Evolutionary conservation across 345 rosid species (phyloP), one percentile per base, ranked within the genome.

Genomic region (Atalantia buxifolia): DNA sequence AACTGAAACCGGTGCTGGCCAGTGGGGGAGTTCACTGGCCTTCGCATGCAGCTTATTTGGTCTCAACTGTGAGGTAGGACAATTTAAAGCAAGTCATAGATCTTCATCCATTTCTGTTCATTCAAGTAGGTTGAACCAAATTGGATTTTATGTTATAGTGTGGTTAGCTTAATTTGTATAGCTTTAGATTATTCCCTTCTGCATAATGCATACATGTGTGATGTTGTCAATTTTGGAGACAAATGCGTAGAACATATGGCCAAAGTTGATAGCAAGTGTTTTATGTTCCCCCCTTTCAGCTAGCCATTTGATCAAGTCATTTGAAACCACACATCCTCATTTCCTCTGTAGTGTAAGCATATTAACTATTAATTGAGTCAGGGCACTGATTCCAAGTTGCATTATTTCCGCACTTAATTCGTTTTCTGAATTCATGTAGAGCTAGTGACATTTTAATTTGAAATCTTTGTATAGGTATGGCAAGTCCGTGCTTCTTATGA

Each of bases 1-100:
- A 25, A 95, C 99, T 0, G 98, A 95, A 86, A 95, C 98, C 0
- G 99, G 99, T 7, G 99, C 99, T 72, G 99, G 99, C 63, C 99
- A 95, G 77, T 95, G 99, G 99, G 99, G 99, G 69, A 78, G 98
- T 74, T 87, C 98, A 22, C 82, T 95, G 76, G 96, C 98, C 80
- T 95, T 95, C 77, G 94, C 98, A 18, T 88, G 98, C 86, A 90
- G 98, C 84, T 88, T 95, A 13, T 93, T 92, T 56, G 93, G 90
- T 42, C 88, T 95, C 9, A 83, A 73, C 69, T 95, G 98, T 21
- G 94, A 92, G 87, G 99, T 95, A 83, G 78, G 86, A 28, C 69
- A 77, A 35, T 53, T 48, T 64, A 61, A 7, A 74, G 50, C 42
- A 7, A 24, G 24, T 53, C 24, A 22, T 33, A 35, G 67, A 48